Conservation (phyloP, 345 rosid genomes). For the Citrus australasica region DNA sequence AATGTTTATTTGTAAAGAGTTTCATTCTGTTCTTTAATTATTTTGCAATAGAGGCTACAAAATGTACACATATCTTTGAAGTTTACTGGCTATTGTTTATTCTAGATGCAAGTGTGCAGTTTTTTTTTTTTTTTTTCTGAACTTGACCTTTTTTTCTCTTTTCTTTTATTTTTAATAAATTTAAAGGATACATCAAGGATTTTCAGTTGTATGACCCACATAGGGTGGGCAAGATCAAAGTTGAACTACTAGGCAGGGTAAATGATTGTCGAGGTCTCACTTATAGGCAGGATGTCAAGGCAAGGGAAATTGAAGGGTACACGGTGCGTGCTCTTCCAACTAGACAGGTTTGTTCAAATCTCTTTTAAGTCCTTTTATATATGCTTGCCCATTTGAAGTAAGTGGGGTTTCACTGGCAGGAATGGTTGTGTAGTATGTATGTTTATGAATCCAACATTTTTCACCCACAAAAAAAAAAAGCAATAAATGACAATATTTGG, state of each 20-base stretch:
- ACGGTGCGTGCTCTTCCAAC: conserved; percentile 73
- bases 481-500: background rate
- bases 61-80: background rate
- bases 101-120: background rate
- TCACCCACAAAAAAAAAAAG: background rate
- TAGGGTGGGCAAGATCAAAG: conserved; percentile 80
- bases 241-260: conserved; percentile 83
- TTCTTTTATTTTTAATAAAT: background rate
- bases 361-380: background rate
- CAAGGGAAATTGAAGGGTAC: conserved; percentile 62
- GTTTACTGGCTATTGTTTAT: background rate
- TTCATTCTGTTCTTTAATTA: background rate
- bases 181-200: conserved; percentile 65
- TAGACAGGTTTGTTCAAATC: conserved; percentile 54
- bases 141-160: background rate
- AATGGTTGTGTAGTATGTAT: background rate
- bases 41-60: background rate
- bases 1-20: background rate
- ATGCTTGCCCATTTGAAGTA: no score
- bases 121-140: background rate
- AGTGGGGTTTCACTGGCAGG: no score
- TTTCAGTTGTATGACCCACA: conserved; percentile 76
- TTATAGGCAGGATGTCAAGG: conserved; percentile 84
- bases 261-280: conserved; percentile 80
- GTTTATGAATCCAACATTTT: background rate